Evolutionary conservation across 1,139 yeast genomes (phyloP), one percentile per base, ranked within the genome.

Genomic region (Suhomyces kunorum): DNA sequence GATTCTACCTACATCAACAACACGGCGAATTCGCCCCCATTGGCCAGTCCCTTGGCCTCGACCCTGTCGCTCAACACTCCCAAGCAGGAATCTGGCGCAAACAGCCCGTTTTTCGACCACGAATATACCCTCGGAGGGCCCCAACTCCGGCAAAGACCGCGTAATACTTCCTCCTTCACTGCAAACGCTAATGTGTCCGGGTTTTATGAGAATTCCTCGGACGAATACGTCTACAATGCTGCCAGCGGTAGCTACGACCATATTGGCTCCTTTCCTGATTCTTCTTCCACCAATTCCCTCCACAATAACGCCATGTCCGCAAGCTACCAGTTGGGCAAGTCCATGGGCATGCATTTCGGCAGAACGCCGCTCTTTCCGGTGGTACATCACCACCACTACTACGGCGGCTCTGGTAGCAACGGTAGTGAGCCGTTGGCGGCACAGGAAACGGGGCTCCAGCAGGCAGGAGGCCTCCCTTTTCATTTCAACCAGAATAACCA

Each of bases 141-240:
- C 14, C 34, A 11, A 12, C 6, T 29, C 8, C 29, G 34, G 6
- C 38, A 28, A 6, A 26, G 39, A 13, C 17, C 23, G 8, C 34
- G 34, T 3, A 31, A 55, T 26, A 50, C 54, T 8, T 54, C 58
- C 36, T 51, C 62, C 6, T 62, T 57, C 34, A 51, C 58, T 11
- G 43, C 56, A 4, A 48, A 45, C 28, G 46, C 59, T 22, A 58
- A 58, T 31, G 42, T 51, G 13, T 47, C 53, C 17, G 35, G 55
- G 7, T 57, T 60, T 6, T 34, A 44, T 11, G 53, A 49, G 17
- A 31, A 49, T 18, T 36, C 40, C 15, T 12, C 22, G 9, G 51
- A 53, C 13, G 61, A 59, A 34, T 59, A 53, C 32, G 48, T 55
- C 3, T 58, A 56, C 40, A 59, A 60, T 38, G 56, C 59, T 1